These are phyloP conservation scores for Umbelopsis sp. DNA, from an alignment of 192 early-diverging fungal genomes.

Conservation along the genomic window DNA sequence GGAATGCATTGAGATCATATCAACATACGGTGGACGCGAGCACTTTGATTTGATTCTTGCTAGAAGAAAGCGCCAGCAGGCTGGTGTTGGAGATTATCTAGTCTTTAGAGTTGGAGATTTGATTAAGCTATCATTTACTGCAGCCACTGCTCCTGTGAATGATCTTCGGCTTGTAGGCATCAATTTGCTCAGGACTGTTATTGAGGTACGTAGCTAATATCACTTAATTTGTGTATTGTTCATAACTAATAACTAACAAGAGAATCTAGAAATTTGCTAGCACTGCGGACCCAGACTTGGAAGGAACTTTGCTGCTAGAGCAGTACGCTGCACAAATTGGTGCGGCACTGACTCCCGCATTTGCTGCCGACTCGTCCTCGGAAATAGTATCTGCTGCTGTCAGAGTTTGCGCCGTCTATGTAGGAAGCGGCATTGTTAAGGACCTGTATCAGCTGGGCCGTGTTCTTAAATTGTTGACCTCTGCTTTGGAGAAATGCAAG, in stretches of 20 bases:
- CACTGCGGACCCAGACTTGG: constrained; percentile 88
- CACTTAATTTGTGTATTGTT: not conserved
- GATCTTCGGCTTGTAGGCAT: constrained; percentile 82
- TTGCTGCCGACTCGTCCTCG: constrained; percentile 73
- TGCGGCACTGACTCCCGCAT: constrained; percentile 88
- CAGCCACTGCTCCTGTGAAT: constrained; percentile 76
- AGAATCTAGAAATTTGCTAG: constrained; percentile 57
- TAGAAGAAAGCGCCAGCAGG: constrained; percentile 53
- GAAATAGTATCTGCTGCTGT: constrained; percentile 78
- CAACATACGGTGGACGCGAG: constrained; percentile 54
- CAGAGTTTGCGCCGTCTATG: constrained; percentile 79
- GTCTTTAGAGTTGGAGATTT: constrained; percentile 82
- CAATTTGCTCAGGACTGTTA: constrained; percentile 73
- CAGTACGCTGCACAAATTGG: constrained; percentile 95
- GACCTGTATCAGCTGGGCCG: constrained; percentile 74
- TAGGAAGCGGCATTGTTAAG: constrained; percentile 86
- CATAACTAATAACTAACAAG: not conserved
- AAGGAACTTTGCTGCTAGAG: constrained; percentile 78
- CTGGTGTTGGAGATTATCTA: constrained; percentile 66
- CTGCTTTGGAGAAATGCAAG: constrained; percentile 72
- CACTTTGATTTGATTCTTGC: constrained; percentile 74
- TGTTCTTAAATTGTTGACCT: constrained; percentile 71
- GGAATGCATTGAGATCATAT: constrained; percentile 64
- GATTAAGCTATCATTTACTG: constrained; percentile 88
- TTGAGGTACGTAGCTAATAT: constrained; percentile 48